These are phyloP conservation scores for Xylariaceae sp. DNA, from an alignment of 2,329 filamentous ascomycete genomes.

Conservation along the genomic window DNA sequence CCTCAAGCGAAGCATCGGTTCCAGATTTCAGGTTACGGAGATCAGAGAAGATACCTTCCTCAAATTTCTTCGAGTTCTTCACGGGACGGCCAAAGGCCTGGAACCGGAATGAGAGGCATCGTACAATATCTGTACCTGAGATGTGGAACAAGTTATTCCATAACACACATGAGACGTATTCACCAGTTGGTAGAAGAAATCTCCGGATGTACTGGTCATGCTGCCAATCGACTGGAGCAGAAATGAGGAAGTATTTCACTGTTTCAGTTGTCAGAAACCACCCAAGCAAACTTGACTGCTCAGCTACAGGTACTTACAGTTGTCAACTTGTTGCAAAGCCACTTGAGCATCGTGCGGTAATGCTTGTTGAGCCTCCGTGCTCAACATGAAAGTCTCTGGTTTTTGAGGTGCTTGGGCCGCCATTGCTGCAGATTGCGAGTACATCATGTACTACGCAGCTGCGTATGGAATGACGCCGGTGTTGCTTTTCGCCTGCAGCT, in stretches of 20 bases:
- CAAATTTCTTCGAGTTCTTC: constrained; percentile 99
- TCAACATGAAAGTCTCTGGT: constrained; percentile 98
- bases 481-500: constrained; percentile 7
- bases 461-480: constrained; percentile 14
- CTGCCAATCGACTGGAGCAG: constrained; percentile 95
- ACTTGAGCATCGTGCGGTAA: constrained; percentile 95
- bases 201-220: constrained; percentile 94
- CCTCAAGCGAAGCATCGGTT: constrained; percentile 95
- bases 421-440: constrained; percentile 81
- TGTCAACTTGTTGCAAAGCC: constrained; percentile 96
- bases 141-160: constrained; percentile 99
- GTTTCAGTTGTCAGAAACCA: constrained; percentile 18
- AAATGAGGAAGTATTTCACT: constrained; percentile 99
- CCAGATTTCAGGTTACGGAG: constrained; percentile 97
- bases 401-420: constrained; percentile 76
- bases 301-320: constrained; percentile 59
- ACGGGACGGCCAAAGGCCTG: constrained; percentile 97
- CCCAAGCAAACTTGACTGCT: constrained; percentile 2
- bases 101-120: constrained; percentile 96
- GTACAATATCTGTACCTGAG: constrained; percentile 96
- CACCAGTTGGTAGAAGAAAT: constrained; percentile 91
- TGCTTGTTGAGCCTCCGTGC: constrained; percentile 92
- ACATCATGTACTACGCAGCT: constrained; percentile 53
- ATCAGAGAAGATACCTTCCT: constrained; percentile 99
- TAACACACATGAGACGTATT: constrained; percentile 97